phyloP scores from a whole-genome alignment of 768 basidiomycete genomes.

The Leccinum variicolor region DNA sequence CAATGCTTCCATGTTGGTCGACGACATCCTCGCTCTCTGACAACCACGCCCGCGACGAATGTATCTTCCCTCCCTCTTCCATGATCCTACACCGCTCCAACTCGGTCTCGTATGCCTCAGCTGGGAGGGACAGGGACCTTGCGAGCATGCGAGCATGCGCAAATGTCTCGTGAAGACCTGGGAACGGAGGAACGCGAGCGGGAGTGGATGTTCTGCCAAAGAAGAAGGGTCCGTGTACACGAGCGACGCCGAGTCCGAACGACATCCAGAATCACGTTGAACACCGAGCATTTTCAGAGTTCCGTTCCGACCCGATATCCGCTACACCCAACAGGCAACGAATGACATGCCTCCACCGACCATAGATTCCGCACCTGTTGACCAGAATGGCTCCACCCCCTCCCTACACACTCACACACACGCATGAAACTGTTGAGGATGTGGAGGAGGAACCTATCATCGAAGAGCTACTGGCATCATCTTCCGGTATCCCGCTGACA shows the following conservation, averaged over 20 bases:
- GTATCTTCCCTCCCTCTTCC: constrained; percentile 9
- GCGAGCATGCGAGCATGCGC: constrained; percentile 23
- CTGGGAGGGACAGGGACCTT: constrained; percentile 23
- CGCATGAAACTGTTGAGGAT: not conserved
- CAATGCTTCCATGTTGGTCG: constrained; percentile 35
- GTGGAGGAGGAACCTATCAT: constrained; percentile 25
- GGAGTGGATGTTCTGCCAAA: constrained; percentile 21
- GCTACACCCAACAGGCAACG: not conserved
- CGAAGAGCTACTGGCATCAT: constrained; percentile 25
- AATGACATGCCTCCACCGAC: not conserved
- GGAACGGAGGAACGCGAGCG: constrained; percentile 27
- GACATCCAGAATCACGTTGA: constrained; percentile 3
- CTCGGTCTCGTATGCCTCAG: constrained; percentile 24
- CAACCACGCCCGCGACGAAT: constrained; percentile 1
- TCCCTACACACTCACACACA: constrained; percentile 6
- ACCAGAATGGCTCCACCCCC: constrained; percentile 13
- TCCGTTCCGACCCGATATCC: not conserved
- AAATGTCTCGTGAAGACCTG: constrained; percentile 32
- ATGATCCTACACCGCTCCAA: constrained; percentile 21
- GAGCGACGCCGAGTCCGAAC: constrained; percentile 24
- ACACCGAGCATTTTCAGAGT: not conserved
- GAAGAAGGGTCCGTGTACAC: constrained; percentile 20
- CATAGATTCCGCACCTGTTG: not conserved
- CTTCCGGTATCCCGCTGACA: constrained; percentile 16
- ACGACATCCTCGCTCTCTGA: constrained; percentile 27